phyloP scores from a whole-genome alignment of 1,284 basidiomycete genomes.

The Mycosarcoma mackinlayi region DNA sequence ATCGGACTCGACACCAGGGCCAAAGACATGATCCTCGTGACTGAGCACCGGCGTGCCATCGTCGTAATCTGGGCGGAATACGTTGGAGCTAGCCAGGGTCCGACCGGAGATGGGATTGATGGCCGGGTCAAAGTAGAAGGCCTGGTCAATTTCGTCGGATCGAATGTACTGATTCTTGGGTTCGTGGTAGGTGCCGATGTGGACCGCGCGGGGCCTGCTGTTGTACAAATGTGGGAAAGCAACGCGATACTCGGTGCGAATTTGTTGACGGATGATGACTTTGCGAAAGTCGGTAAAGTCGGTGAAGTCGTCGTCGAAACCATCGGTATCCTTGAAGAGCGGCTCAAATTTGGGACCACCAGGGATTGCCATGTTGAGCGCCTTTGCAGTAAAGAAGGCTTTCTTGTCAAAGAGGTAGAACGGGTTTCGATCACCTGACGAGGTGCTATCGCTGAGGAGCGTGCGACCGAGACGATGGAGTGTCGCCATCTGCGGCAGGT shows the following conservation, averaged over 20 bases:
- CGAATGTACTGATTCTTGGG: slow-evolving; percentile 99
- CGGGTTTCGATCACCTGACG: slow-evolving; percentile 82
- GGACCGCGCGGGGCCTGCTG: slow-evolving; percentile 93
- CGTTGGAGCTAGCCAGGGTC: slow-evolving; percentile 46
- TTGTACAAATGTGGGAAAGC: slow-evolving; percentile 99
- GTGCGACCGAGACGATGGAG: slow-evolving; percentile 94
- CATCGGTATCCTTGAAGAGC: slow-evolving; percentile 85
- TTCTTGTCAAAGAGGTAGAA: slow-evolving; percentile 95
- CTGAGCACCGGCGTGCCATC: slow-evolving; percentile 72
- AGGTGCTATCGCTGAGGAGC: slow-evolving; percentile 84
- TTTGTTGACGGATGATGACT: slow-evolving; percentile 98
- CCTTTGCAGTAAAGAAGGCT: slow-evolving; percentile 96
- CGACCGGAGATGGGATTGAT: slow-evolving; percentile 76
- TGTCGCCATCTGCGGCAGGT: slow-evolving; percentile 94
- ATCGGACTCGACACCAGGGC: slow-evolving; percentile 78
- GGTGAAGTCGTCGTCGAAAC: slow-evolving; percentile 99
- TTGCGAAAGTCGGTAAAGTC: slow-evolving; percentile 99
- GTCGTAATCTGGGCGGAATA: slow-evolving; percentile 56
- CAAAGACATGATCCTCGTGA: slow-evolving; percentile 92
- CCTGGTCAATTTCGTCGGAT: slow-evolving; percentile 98
- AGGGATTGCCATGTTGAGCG: slow-evolving; percentile 95
- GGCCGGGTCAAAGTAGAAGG: slow-evolving; percentile 98
- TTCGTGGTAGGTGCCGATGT: slow-evolving; percentile 88
- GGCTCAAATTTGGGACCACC: slow-evolving; percentile 91
- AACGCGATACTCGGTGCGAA: slow-evolving; percentile 98